These are phyloP conservation scores for Botryococcus braunii DNA, from an alignment of 163 green algal genomes.

Conservation along the genomic window DNA sequence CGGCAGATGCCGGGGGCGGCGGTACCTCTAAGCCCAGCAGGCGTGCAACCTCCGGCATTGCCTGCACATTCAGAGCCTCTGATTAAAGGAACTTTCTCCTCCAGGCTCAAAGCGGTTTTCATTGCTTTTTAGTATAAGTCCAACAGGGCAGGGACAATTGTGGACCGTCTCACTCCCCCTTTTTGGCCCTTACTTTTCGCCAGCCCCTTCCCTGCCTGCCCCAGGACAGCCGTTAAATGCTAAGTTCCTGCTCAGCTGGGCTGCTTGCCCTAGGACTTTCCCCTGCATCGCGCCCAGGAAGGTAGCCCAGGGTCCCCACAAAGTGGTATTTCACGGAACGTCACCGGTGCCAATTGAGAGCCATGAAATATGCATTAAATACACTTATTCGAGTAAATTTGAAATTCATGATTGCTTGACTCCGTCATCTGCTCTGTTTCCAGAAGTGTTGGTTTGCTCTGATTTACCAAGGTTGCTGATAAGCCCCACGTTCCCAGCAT, in stretches of 20 bases:
- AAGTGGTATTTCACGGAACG: no score
- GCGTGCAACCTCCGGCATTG: conserved; percentile 35
- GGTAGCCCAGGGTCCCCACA: no score
- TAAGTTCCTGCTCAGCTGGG: background rate
- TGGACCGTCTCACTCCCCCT: background rate
- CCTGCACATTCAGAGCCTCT: conserved; percentile 15
- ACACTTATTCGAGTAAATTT: no score
- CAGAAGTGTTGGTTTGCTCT: background rate
- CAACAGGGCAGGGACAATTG: background rate
- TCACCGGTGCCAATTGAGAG: no score
- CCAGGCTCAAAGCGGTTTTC: background rate
- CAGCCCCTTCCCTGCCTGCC: no score
- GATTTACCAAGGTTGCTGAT: background rate
- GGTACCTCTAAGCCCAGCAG: conserved; percentile 48
- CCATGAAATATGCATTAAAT: no score
- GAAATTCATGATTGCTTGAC: no score
- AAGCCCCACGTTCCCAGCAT: background rate
- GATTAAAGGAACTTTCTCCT: background rate
- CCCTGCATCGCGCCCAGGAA: no score
- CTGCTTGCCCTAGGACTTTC: no score
- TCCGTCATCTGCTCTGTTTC: background rate
- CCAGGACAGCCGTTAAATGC: background rate
- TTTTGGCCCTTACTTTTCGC: background rate
- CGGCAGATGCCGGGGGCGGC: background rate
- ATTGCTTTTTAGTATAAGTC: no score